Evolutionary conservation across 1,284 basidiomycete species (phyloP).

Genomic region (Phellinidium pouzarii): DNA sequence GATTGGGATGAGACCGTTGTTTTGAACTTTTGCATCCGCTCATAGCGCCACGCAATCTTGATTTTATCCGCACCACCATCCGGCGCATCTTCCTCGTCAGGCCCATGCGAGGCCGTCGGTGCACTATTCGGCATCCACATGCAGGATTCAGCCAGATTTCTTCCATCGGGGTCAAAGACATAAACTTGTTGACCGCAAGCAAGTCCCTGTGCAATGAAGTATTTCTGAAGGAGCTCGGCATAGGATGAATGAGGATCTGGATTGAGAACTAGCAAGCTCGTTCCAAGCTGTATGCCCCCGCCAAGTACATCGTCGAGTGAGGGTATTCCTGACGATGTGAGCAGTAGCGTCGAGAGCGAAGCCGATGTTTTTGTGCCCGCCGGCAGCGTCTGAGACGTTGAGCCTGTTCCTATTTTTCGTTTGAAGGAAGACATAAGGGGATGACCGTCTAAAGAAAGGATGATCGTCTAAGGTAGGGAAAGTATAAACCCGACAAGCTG

Average conservation of each 20-base stretch:
- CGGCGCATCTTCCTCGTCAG: constrained; percentile 35
- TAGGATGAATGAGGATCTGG: constrained; percentile 85
- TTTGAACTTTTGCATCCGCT: constrained; percentile 85
- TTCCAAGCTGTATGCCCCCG: constrained; percentile 85
- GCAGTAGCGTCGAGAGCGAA: constrained; percentile 50
- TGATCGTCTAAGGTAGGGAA: too few relatives aligned
- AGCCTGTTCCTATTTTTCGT: constrained; percentile 44
- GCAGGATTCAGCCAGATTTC: constrained; percentile 55
- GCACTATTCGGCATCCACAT: constrained; percentile 62
- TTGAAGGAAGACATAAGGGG: constrained; percentile 94
- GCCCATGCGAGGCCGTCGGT: constrained; percentile 17
- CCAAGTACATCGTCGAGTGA: constrained; percentile 96
- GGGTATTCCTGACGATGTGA: constrained; percentile 84
- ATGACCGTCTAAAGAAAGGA: too few relatives aligned
- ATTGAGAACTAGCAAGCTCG: constrained; percentile 65
- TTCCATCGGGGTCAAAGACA: constrained; percentile 56
- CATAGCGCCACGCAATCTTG: constrained; percentile 96
- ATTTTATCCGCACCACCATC: constrained; percentile 46
- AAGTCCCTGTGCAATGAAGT: constrained; percentile 85
- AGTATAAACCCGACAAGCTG: too few relatives aligned
- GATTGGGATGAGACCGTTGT: constrained; percentile 59
- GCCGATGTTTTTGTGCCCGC: constrained; percentile 63
- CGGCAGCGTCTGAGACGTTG: constrained; percentile 29
- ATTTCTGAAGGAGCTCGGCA: constrained; percentile 80
- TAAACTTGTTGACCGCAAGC: constrained; percentile 62